These are phyloP conservation scores for Petunia secreta DNA, from an alignment of 257 asterid species.

Conservation along the genomic window DNA sequence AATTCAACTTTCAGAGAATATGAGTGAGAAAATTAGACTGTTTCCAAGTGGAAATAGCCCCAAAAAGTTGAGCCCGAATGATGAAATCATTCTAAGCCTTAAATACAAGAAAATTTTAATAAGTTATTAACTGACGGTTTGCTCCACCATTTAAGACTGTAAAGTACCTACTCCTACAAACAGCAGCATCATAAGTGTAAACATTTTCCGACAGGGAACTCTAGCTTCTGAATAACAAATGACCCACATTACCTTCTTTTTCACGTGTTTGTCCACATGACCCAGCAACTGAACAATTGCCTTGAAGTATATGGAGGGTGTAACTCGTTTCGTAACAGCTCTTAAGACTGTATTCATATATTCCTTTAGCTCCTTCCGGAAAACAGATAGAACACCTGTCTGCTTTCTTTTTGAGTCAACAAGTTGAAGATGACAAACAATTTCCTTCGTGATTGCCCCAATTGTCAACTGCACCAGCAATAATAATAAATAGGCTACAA, in stretches of 20 bases:
- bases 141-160: conserved; percentile 4
- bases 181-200: conserved; percentile 16
- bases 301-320: conserved; percentile 69
- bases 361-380: conserved; percentile 75
- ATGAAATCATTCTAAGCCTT: background rate
- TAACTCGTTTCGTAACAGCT: conserved; percentile 57
- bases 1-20: background rate
- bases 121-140: background rate
- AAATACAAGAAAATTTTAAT: background rate
- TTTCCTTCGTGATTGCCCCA: conserved; percentile 81
- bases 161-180: background rate
- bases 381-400: conserved; percentile 47
- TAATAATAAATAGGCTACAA: conserved; percentile 21
- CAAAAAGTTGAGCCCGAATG: background rate
- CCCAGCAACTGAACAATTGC: conserved; percentile 63
- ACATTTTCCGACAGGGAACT: background rate
- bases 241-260: conserved; percentile 64
- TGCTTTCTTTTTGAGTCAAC: conserved; percentile 57
- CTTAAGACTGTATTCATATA: conserved; percentile 50
- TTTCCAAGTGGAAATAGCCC: conserved; percentile 7
- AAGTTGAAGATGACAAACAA: conserved; percentile 59
- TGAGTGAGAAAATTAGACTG: background rate
- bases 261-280: conserved; percentile 56
- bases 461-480: conserved; percentile 59
- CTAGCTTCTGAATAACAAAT: background rate